phyloP scores from a whole-genome alignment of 1,139 yeast genomes.

The Barnettozyma hawaiiensis region DNA sequence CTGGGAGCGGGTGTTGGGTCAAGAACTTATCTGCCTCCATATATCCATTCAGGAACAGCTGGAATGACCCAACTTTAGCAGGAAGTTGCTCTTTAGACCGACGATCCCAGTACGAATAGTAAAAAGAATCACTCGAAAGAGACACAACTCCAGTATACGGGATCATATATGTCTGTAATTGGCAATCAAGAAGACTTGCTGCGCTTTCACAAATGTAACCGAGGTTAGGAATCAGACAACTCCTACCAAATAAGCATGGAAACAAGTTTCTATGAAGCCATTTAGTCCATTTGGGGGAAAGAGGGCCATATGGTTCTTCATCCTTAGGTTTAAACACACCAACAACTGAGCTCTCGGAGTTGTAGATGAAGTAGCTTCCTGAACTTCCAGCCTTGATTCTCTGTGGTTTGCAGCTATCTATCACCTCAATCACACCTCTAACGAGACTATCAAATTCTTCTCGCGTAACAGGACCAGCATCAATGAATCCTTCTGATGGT shows the following conservation, averaged over 20 bases:
- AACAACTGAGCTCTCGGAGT: constrained; percentile 32
- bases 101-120: constrained; percentile 48
- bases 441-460: constrained; percentile 36
- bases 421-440: constrained; percentile 37
- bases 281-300: constrained; percentile 76
- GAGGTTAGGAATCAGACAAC: constrained; percentile 66
- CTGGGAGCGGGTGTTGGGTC: constrained; percentile 52
- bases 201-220: constrained; percentile 74
- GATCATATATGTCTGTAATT: constrained; percentile 52
- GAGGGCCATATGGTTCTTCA: constrained; percentile 77
- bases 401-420: constrained; percentile 40
- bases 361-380: constrained; percentile 61
- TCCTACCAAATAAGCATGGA: constrained; percentile 73
- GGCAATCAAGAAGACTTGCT: constrained; percentile 59
- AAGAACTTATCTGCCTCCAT: constrained; percentile 60
- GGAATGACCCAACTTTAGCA: constrained; percentile 61
- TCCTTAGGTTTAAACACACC: constrained; percentile 78
- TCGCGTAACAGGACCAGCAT: constrained; percentile 30
- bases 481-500: constrained; percentile 30
- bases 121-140: constrained; percentile 50
- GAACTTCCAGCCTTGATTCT: constrained; percentile 64
- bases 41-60: constrained; percentile 55
- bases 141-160: constrained; percentile 61
- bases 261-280: constrained; percentile 73
- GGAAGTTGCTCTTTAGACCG: constrained; percentile 31